Evolutionary conservation across 23 red algal genomes (phyloP), one percentile per base, ranked within the genome.

Genomic region (Gracilariopsis chorda): DNA sequence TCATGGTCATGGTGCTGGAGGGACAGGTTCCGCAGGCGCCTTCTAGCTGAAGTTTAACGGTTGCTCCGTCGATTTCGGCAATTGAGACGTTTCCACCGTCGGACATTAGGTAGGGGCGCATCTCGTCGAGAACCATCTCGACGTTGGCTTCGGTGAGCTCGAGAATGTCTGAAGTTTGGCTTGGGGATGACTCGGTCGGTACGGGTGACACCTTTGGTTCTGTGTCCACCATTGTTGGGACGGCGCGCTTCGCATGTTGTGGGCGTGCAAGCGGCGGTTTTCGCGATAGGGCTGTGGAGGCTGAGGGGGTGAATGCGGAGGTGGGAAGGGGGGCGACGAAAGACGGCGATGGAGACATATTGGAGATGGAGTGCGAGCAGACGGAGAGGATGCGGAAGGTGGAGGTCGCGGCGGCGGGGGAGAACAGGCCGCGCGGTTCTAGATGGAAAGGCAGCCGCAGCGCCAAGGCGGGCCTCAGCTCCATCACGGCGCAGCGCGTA

Each of bases 51-150:
- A 98, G 90, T 30, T 89, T 74, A 30, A 98, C 96, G 9, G 96
- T 98, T 32, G 96, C 96, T 30, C 96, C 96, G 59, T 98, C 96
- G 36, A 98, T 98, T 6, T 95, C 96, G 48, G 83, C 84, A 24
- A 98, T 74, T 10, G 88, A 93, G 3, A 95, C 93, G 82, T 98
- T 95, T 12, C 96, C 96, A 24, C 96, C 96, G 73, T 98, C 96
- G 12, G 96, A 78, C 58, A 95, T 98, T 16, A 98, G 92, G 42
- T 98, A 98, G 11, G 96, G 96, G 23, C 96, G 92, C 83, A 98
- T 77, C 67, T 98, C 93, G 42, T 98, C 96, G 20, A 98, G 81
- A 9, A 98, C 96, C 21, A 41, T 77, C 80, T 98, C 96, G 48
- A 98, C 96, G 61, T 95, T 93, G 12, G 73, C 95, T 17, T 41